These are phyloP conservation scores for Simplicillium sp. DNA, from an alignment of 2,329 filamentous ascomycete species.

Conservation along the genomic window DNA sequence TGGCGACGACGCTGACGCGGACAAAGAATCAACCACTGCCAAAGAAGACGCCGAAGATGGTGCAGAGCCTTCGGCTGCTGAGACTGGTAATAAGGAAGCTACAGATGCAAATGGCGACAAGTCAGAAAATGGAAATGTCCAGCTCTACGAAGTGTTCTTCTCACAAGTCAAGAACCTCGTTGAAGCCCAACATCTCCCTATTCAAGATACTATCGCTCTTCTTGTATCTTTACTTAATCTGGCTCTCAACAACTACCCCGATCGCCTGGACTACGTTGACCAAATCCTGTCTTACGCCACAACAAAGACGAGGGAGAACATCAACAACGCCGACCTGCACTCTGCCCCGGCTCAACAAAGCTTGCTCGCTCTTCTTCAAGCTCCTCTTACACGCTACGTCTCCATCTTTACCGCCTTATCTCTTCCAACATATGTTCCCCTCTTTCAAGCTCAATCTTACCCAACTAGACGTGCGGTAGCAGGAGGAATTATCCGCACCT, in stretches of 20 bases:
- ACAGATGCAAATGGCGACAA: constrained; percentile 38
- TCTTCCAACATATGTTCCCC: constrained; percentile 81
- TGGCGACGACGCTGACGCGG: constrained; percentile 11
- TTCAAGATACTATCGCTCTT: constrained; percentile 89
- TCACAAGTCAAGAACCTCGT: constrained; percentile 91
- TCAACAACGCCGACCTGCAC: constrained; percentile 92
- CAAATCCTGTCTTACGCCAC: constrained; percentile 86
- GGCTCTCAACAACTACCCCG: constrained; percentile 91
- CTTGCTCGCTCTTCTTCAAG: constrained; percentile 80
- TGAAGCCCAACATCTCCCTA: constrained; percentile 79
- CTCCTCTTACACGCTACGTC: constrained; percentile 79
- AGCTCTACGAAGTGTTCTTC: constrained; percentile 95
- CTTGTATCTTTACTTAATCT: constrained; percentile 91
- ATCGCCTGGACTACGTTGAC: constrained; percentile 87
- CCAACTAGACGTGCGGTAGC: constrained; percentile 85
- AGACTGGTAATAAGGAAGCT: constrained; percentile 35
- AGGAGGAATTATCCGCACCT: constrained; percentile 71
- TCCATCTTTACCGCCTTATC: constrained; percentile 96
- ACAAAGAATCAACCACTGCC: constrained; percentile 16
- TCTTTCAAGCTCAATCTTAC: constrained; percentile 87
- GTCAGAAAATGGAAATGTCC: constrained; percentile 54
- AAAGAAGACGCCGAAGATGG: constrained; percentile 19
- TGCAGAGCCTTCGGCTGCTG: constrained; percentile 25
- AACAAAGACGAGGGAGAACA: constrained; percentile 76
- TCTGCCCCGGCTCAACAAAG: constrained; percentile 80